Evolutionary conservation across 768 basidiomycete genomes (phyloP).

Genomic region (Xerocomellus dryophilus): DNA sequence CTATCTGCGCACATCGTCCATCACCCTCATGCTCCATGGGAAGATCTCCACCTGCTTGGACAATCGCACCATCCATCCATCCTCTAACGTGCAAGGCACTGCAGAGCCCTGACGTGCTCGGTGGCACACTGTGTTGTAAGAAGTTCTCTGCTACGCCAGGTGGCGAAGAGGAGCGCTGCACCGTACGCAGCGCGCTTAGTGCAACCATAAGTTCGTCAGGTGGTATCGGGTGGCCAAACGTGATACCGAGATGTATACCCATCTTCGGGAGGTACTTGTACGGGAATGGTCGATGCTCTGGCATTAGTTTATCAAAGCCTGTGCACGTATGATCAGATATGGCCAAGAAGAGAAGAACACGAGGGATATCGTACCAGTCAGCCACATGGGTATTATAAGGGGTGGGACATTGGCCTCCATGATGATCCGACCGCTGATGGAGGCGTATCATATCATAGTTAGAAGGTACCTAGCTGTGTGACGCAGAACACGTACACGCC

Average conservation of each 20-base stretch:
- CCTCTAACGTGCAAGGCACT: not conserved
- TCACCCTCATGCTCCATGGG: slow-evolving; percentile 5
- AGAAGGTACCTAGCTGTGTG: not conserved
- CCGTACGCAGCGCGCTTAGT: slow-evolving; percentile 10
- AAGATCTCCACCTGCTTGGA: slow-evolving; percentile 1
- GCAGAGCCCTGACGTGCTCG: not conserved
- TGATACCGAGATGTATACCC: slow-evolving; percentile 64
- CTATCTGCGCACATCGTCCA: slow-evolving; percentile 28
- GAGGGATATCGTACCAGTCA: slow-evolving; percentile 53
- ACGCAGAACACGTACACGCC: slow-evolving; percentile 66
- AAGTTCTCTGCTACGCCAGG: not conserved
- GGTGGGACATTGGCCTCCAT: slow-evolving; percentile 68
- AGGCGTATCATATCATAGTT: not conserved
- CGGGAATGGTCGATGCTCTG: slow-evolving; percentile 75
- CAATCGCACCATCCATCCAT: slow-evolving; percentile 14
- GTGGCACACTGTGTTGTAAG: not conserved
- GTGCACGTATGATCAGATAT: not conserved
- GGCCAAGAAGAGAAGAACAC: not conserved
- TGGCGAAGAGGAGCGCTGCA: not conserved
- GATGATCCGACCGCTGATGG: slow-evolving; percentile 71
- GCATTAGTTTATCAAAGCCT: slow-evolving; percentile 90
- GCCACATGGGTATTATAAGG: slow-evolving; percentile 88
- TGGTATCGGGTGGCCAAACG: slow-evolving; percentile 75
- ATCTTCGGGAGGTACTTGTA: slow-evolving; percentile 66
- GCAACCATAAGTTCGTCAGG: slow-evolving; percentile 34